Evolutionary conservation across 495 filamentous ascomycete species (phyloP), one percentile per base, ranked within the genome.

Genomic region (Penicillium nucicola): DNA sequence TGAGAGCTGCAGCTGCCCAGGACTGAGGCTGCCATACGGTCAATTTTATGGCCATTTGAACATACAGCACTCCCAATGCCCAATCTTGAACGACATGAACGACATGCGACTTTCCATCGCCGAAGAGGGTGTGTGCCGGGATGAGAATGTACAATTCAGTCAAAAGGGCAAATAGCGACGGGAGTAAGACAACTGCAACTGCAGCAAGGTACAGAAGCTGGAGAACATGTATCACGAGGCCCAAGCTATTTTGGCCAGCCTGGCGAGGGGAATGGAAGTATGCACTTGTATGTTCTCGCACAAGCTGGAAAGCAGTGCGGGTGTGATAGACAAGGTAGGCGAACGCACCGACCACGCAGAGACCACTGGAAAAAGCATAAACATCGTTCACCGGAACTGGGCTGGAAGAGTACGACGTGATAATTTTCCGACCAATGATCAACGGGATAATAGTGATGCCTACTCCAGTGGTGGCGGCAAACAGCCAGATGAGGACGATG

Each of bases 401-500:
- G 14, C 70, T 62, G 13, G 88, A 86, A 39, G 93, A 80, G 14
- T 87, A 71, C 7, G 74, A 65, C 20, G 82, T 77, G 60, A 96
- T 85, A 45, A 97, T 74, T 46, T 70, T 74, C 13, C 93, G 86
- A 13, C 93, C 93, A 62, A 96, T 81, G 9, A 93, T 70, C 10
- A 99, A 76, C 2, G 93, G 95, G 47, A 97, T 79, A 64, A 97
- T 83, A 13, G 95, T 97, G 51, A 88, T 79, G 58, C 84, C 81
- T 56, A 96, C 81, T n/a, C 93, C 93, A 1, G 90, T 95, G n/a
- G 84, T 76, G 10, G 92, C 92, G 8, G 95, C 91, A 70, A 97
- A 97, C 13, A 90, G 49, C 93, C 93, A 99, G 58, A 99, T 89
- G 34, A 85, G 80, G 51, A 95, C 62, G 55, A 97, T 89, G 66